phyloP scores from a whole-genome alignment of 306 rosid species.

The apple (Malus domestica) region DNA sequence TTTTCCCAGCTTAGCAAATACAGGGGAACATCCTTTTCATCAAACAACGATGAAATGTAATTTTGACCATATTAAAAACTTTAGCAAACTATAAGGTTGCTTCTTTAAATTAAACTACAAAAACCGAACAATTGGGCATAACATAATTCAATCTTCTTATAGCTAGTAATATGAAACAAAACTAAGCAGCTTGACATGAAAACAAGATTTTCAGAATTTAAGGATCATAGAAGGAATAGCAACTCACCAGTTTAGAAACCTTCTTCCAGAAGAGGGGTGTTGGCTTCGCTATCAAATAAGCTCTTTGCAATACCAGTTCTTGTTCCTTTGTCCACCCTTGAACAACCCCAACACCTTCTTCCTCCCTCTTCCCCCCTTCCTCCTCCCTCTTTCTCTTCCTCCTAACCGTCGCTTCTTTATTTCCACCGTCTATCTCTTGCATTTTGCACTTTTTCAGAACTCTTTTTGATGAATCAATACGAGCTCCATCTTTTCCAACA shows the following conservation, averaged over 20 bases:
- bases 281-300: constrained; percentile 61
- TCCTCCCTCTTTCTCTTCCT: constrained; percentile 49
- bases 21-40: neutral
- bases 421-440: neutral
- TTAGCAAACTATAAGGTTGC: neutral
- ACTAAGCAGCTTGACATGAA: constrained; percentile 1
- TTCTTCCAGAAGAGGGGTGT: constrained; percentile 90
- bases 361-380: constrained; percentile 33
- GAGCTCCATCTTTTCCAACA: constrained; percentile 5
- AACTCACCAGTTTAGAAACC: constrained; percentile 65
- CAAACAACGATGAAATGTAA: neutral
- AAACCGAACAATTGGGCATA: neutral
- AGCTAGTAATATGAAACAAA: neutral
- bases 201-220: neutral
- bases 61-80: neutral
- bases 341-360: constrained; percentile 9
- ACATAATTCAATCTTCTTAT: neutral
- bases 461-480: neutral
- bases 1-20: neutral
- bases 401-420: constrained; percentile 1
- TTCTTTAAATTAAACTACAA: neutral
- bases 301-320: constrained; percentile 54
- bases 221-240: neutral
- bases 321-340: constrained; percentile 77
- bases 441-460: neutral